Evolutionary conservation across 2,329 filamentous ascomycete species (phyloP).

Genomic region (Aspergillus tubingensis): DNA sequence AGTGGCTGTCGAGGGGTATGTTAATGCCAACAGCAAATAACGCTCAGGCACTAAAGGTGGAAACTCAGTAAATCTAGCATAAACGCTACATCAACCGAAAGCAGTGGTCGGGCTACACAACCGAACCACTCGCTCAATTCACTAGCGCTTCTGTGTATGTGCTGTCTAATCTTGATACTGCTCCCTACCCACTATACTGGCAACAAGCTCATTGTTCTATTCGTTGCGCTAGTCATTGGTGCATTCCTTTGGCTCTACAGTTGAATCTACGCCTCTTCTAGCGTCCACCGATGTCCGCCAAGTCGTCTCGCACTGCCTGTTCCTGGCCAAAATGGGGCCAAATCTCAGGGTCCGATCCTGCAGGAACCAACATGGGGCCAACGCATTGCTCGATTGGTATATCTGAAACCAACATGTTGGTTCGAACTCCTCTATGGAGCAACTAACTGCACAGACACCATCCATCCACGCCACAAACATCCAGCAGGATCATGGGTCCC

Average conservation of each 20-base stretch:
- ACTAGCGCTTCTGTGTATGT: constrained; percentile 21
- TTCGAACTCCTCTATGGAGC: not conserved
- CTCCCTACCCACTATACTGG: not conserved
- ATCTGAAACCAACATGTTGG: not conserved
- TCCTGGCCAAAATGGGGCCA: not conserved
- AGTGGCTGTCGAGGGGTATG: constrained; percentile 21
- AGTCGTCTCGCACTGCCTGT: not conserved
- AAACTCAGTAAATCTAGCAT: constrained; percentile 4
- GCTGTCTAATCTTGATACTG: constrained; percentile 13
- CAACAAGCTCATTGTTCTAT: constrained; percentile 8
- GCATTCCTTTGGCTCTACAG: constrained; percentile 12
- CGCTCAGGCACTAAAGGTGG: not conserved
- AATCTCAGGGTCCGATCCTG: not conserved
- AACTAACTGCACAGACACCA: not conserved
- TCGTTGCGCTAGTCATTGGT: constrained; percentile 11
- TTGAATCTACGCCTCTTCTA: constrained; percentile 1
- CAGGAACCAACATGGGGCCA: constrained; percentile 2
- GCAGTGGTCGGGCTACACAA: not conserved
- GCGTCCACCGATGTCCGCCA: not conserved
- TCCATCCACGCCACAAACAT: not conserved
- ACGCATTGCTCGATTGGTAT: not conserved
- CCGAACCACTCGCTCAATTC: constrained; percentile 4
- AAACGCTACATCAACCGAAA: constrained; percentile 9
- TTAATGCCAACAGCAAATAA: not conserved
- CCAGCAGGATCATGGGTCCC: constrained; percentile 29